Conservation (phyloP, 2,329 filamentous ascomycete genomes). For the Phialemoniopsis sp. region DNA sequence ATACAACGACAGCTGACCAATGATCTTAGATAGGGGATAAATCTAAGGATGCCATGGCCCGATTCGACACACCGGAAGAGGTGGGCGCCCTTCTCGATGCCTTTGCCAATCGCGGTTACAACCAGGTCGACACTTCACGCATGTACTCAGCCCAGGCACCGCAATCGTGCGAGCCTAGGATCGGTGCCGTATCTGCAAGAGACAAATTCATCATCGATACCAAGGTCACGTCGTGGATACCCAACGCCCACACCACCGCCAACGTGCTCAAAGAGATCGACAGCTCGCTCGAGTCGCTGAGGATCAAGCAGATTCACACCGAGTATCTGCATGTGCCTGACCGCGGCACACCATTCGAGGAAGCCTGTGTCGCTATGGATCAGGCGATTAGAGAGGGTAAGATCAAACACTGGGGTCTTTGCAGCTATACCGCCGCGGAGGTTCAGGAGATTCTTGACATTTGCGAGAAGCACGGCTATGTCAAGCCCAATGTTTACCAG, state of each 20-base stretch:
- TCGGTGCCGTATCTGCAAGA: slow-evolving; percentile 19
- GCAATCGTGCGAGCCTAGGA: slow-evolving; percentile 20
- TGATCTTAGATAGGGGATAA: slow-evolving; percentile 10
- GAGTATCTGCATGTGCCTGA: slow-evolving; percentile 38
- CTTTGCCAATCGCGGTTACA: slow-evolving; percentile 18
- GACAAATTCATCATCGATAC: slow-evolving; percentile 27
- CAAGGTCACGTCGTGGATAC: slow-evolving; percentile 20
- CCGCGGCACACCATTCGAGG: slow-evolving; percentile 29
- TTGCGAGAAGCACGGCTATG: slow-evolving; percentile 24
- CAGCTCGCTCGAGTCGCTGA: slow-evolving; percentile 22
- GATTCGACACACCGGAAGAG: slow-evolving; percentile 13
- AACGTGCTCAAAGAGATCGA: slow-evolving; percentile 22
- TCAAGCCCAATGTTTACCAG: slow-evolving; percentile 32
- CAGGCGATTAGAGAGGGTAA: slow-evolving; percentile 27
- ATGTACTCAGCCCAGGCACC: slow-evolving; percentile 20
- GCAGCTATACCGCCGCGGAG: slow-evolving; percentile 30
- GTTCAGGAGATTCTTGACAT: slow-evolving; percentile 28
- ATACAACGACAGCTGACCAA: too few species aligned
- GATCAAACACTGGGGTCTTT: slow-evolving; percentile 32
- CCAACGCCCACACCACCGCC: slow-evolving; percentile 19
- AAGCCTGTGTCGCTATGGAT: slow-evolving; percentile 29
- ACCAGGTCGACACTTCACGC: slow-evolving; percentile 24
- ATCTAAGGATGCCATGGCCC: slow-evolving; percentile 2
- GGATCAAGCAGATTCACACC: slow-evolving; percentile 19
- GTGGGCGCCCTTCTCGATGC: slow-evolving; percentile 15